Evolutionary conservation across 2,329 filamentous ascomycete species (phyloP), one percentile per base, ranked within the genome.

Genomic region (Xylariomycetidae sp.): DNA sequence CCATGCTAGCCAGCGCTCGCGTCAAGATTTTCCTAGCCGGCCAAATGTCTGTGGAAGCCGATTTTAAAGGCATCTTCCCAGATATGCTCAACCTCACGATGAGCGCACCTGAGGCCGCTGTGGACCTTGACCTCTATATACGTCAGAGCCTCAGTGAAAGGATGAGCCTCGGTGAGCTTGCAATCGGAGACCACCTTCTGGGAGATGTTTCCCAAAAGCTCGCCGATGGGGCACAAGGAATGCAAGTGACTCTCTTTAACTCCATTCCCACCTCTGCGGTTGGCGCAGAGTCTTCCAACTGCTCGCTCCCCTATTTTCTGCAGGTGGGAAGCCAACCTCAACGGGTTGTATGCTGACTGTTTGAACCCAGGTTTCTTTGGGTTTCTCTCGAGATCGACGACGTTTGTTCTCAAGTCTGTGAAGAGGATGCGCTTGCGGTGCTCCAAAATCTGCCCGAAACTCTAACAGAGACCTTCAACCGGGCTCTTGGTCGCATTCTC

Each of bases 291-390:
- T n/a, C n/a, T n/a, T n/a, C n/a, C n/a, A n/a, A n/a, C n/a, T n/a
- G n/a, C n/a, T n/a, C n/a, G n/a, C n/a, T n/a, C n/a, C n/a, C n/a
- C n/a, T n/a, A n/a, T n/a, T n/a, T n/a, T n/a, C n/a, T n/a, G n/a
- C n/a, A n/a, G n/a, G n/a, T n/a, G n/a, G n/a, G n/a, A n/a, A n/a
- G n/a, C n/a, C n/a, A n/a, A n/a, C n/a, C n/a, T n/a, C n/a, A n/a
- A n/a, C n/a, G n/a, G n/a, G n/a, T n/a, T n/a, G n/a, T n/a, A n/a
- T n/a, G n/a, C n/a, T n/a, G n/a, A n/a, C n/a, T n/a, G n/a, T n/a
- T n/a, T n/a, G n/a, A n/a, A n/a, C n/a, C n/a, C 33, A 63, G 60
- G 60, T 63, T 64, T 46, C 53, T 64, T 3, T 65, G 59, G 60
- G 58, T 61, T 14, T 47, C 44, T 10, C 58, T 59, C 22, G 55